These are phyloP conservation scores for Tetraselmis striata DNA, from an alignment of 139 green algal species.

Conservation along the genomic window DNA sequence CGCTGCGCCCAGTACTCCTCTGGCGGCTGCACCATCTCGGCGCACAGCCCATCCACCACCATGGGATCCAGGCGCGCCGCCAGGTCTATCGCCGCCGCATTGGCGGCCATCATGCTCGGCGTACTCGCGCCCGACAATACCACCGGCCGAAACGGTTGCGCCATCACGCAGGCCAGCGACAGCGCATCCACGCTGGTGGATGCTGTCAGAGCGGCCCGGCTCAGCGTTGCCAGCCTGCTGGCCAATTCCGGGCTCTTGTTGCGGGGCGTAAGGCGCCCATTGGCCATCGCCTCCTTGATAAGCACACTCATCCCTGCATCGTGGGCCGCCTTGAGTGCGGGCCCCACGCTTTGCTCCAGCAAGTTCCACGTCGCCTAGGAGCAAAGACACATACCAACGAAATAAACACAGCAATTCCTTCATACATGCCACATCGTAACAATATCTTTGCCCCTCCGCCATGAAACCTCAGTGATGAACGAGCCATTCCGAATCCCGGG, in stretches of 20 bases:
- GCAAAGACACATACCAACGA: background rate
- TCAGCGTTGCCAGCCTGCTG: slow-evolving; percentile 5
- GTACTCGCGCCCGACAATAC: slow-evolving; percentile 35
- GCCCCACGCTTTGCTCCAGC: slow-evolving; percentile 42
- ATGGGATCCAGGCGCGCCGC: background rate
- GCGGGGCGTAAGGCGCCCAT: slow-evolving; percentile 33
- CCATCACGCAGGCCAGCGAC: slow-evolving; percentile 29
- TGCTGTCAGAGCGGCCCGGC: background rate
- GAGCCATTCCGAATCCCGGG: no score
- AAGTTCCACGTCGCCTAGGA: slow-evolving; percentile 57
- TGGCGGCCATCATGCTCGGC: slow-evolving; percentile 23
- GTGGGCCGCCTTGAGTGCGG: slow-evolving; percentile 30
- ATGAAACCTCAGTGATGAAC: no score
- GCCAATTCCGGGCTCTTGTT: slow-evolving; percentile 17
- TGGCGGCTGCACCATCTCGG: slow-evolving; percentile 15
- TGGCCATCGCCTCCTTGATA: slow-evolving; percentile 57
- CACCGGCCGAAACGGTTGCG: slow-evolving; percentile 37
- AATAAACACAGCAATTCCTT: no score
- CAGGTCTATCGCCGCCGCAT: slow-evolving; percentile 29
- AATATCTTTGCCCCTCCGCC: no score
- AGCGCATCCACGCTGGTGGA: slow-evolving; percentile 26
- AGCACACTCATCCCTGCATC: slow-evolving; percentile 42
- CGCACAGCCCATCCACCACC: slow-evolving; percentile 9
- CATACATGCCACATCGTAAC: no score
- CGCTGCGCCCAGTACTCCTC: slow-evolving; percentile 33